Percentiles rank a stretch among this genome's conserved stretches.
These are phyloP conservation scores for Wickerhamomyces pijperi DNA, from an alignment of 805 yeast species.

Conservation along the genomic window DNA sequence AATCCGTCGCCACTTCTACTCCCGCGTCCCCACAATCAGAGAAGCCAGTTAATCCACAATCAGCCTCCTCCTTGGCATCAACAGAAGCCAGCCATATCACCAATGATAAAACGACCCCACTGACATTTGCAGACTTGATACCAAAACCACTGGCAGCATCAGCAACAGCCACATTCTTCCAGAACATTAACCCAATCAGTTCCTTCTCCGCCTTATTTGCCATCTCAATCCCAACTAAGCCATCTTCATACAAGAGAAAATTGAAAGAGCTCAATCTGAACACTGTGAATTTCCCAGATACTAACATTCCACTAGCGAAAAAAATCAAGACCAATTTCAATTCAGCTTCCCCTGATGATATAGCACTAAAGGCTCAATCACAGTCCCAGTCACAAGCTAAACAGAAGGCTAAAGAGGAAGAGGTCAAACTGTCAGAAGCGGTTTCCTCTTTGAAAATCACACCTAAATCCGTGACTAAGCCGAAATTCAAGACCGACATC, in stretches of 20 bases:
- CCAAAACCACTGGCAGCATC: not conserved
- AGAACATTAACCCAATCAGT: not conserved
- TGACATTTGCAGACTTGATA: too few relatives aligned
- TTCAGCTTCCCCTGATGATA: conserved; percentile 79
- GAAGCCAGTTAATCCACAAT: too few relatives aligned
- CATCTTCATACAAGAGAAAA: conserved; percentile 12
- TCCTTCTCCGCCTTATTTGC: not conserved
- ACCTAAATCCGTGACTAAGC: conserved; percentile 14
- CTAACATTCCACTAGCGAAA: conserved; percentile 26
- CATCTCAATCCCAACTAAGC: not conserved
- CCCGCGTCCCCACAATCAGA: too few relatives aligned
- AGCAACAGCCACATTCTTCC: not conserved
- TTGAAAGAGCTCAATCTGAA: conserved; percentile 17
- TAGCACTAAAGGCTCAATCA: conserved; percentile 47
- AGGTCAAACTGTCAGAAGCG: conserved; percentile 13
- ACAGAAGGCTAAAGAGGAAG: conserved; percentile 20
- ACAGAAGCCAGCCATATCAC: too few relatives aligned
- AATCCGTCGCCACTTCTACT: too few relatives aligned
- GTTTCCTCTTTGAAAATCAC: conserved; percentile 9
- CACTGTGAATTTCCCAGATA: conserved; percentile 23
- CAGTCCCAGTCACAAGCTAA: conserved; percentile 29
- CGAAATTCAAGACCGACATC: conserved; percentile 19
- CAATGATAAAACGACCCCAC: too few relatives aligned
- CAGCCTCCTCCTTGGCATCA: not conserved
- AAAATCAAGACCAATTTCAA: conserved; percentile 39